A percentile compares a stretch with the other conserved stretches of the same genome.
These are phyloP conservation scores for Blastobotrys malaysiensis DNA, from an alignment of 1,139 yeast genomes.

Conservation along the genomic window DNA sequence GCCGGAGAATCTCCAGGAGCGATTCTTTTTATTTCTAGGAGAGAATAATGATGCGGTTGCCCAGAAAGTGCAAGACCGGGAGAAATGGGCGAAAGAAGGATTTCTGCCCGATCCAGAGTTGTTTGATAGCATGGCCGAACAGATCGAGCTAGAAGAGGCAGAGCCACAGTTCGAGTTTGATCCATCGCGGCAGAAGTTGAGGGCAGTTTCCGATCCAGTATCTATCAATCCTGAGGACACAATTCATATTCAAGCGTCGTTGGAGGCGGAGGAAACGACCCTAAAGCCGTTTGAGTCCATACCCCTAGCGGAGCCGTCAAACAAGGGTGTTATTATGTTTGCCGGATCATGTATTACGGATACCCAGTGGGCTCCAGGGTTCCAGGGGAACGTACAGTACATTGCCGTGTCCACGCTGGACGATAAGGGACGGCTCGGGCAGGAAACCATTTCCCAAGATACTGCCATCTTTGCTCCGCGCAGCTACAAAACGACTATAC, in stretches of 20 bases:
- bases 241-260: not conserved
- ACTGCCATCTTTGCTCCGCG: slow-evolving; percentile 20
- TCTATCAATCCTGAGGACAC: not conserved
- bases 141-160: not conserved
- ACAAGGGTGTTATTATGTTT: slow-evolving; percentile 20
- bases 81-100: slow-evolving; percentile 18
- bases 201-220: not conserved
- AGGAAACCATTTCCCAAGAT: slow-evolving; percentile 14
- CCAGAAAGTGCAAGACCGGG: slow-evolving; percentile 17
- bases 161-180: not conserved
- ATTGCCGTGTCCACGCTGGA: slow-evolving; percentile 53
- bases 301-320: not conserved
- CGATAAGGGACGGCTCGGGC: slow-evolving; percentile 41
- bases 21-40: slow-evolving; percentile 22
- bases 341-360: slow-evolving; percentile 26
- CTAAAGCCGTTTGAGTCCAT: slow-evolving; percentile 1
- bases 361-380: slow-evolving; percentile 30
- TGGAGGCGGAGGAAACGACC: not conserved
- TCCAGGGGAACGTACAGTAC: slow-evolving; percentile 34
- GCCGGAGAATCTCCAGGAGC: slow-evolving; percentile 19
- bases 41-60: slow-evolving; percentile 15
- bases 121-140: slow-evolving; percentile 7
- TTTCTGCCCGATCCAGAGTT: slow-evolving; percentile 19
- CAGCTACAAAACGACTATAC: slow-evolving; percentile 20
- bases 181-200: not conserved